Percentiles rank a stretch among this genome's conserved stretches.
Conservation (phyloP, 2,329 filamentous ascomycete species). For the Penicillium aurantiogriseum region DNA sequence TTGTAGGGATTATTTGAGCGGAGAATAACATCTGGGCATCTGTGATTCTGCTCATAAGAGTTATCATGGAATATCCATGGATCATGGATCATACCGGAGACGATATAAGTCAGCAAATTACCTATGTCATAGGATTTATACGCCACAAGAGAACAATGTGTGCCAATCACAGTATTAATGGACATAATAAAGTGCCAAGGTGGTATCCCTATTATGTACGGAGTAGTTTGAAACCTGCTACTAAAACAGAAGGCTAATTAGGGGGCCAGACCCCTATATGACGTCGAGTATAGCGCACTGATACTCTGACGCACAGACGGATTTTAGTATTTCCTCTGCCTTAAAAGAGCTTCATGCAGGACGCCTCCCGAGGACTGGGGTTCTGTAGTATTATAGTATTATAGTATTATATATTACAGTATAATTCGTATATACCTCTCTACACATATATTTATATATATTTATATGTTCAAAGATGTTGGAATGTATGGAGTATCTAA, state of each 20-base stretch:
- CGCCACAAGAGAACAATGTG: neutral
- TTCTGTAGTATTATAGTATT: neutral
- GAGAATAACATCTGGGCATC: neutral
- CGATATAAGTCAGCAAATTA: neutral
- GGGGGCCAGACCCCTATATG: conserved; percentile 16
- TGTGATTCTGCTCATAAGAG: neutral
- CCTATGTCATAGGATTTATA: neutral
- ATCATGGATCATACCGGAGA: too few species aligned
- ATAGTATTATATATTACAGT: neutral
- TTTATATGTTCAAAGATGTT: neutral
- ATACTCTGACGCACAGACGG: conserved; percentile 2
- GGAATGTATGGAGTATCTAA: neutral
- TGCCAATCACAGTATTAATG: neutral
- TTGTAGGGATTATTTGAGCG: neutral
- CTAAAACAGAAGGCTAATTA: conserved; percentile 11
- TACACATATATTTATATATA: neutral
- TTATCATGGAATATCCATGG: neutral
- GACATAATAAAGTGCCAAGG: neutral
- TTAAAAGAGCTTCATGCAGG: conserved; percentile 16
- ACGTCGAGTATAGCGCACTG: conserved; percentile 18
- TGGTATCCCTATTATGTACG: neutral
- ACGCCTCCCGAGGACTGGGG: conserved; percentile 4
- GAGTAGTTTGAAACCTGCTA: neutral
- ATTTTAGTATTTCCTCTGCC: neutral
- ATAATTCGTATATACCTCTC: neutral